Base-by-base conservation (phyloP, 2,329 filamentous ascomycete species). In the Pestalotiopsis sp. region DNA sequence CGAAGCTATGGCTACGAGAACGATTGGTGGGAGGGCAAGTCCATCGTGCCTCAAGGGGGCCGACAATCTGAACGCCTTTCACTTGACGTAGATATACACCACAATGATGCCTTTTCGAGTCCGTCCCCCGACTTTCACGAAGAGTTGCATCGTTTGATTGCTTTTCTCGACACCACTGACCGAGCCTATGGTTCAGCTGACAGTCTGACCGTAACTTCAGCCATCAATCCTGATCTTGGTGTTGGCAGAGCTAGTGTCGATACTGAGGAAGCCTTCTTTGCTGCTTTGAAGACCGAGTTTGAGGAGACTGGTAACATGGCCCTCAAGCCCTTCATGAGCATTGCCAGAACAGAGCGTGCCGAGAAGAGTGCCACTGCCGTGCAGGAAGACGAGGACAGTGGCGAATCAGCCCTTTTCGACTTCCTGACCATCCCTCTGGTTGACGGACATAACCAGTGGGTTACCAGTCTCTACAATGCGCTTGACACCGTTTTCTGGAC, bases 1-100 rank as follows among this genome's bases (percentile, higher is more conserved):
- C 72, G 78, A 1, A 82, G 79, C 40, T 91, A 90, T 70, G 88
- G 88, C 1, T 81, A 85, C 70, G 82, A 87, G 70, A 79, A 78
- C 13, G 83, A 87, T 68, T 91, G 89, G 89, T 91, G 89, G 89
- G 85, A 82, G 69, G 88, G 89, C 3, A 80, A 84, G 60, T 75
- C 81, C 9, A 89, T 90, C 48, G 70, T 82, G 4, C 40, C 40
- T 13, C 40, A 44, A 52, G 44, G 44, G 9, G 30, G 30, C 30
- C 40, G 80, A 74, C 75, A 76, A 73, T 4, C 74, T 76, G 35
- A 77, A 75, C 40, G 65, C 72, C 39, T 35, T 35, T 35, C 30
- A 35, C 30, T 35, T 9, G 30, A 35, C 30, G 30, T 35, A 35
- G 30, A 9, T 2, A 35, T 9, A 35, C 30, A 35, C 30, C 30